phyloP scores from a whole-genome alignment of 2,329 filamentous ascomycete genomes.

The Colletotrichum sansevieriae region DNA sequence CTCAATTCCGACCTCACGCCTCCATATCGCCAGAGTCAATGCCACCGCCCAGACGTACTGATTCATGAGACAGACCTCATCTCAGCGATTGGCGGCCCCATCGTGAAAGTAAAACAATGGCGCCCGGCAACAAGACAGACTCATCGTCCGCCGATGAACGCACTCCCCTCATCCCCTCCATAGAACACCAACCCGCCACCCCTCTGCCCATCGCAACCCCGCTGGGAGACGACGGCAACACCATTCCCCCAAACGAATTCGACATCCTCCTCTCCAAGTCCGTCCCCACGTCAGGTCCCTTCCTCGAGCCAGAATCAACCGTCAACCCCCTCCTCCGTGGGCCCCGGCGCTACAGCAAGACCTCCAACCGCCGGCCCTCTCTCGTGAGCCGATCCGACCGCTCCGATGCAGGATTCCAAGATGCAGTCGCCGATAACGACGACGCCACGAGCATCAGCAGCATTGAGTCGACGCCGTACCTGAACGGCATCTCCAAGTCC shows the following conservation, averaged over 20 bases:
- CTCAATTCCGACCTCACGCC: not conserved
- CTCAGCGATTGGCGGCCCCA: not conserved
- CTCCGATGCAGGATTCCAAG: not conserved
- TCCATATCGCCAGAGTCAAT: not conserved
- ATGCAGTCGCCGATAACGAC: constrained; percentile 14
- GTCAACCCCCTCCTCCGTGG: constrained; percentile 57
- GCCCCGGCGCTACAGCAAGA: constrained; percentile 47
- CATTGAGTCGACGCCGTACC: constrained; percentile 48
- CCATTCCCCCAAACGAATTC: constrained; percentile 52
- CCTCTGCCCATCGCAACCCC: constrained; percentile 37
- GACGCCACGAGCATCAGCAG: constrained; percentile 36
- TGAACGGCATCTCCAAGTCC: constrained; percentile 60
- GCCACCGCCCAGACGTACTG: not conserved
- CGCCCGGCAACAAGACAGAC: not conserved
- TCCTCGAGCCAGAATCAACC: constrained; percentile 57
- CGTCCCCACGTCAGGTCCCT: constrained; percentile 51
- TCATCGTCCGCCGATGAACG: constrained; percentile 16
- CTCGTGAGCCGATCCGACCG: constrained; percentile 26
- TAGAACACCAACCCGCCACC: constrained; percentile 24
- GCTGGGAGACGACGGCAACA: constrained; percentile 38
- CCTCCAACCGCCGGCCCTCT: constrained; percentile 37
- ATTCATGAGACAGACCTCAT: constrained; percentile 10
- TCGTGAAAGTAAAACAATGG: constrained; percentile 18
- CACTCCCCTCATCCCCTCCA: constrained; percentile 29
- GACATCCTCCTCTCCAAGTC: constrained; percentile 56